Base-by-base conservation (phyloP, 139 green algal genomes). In the Haematococcus lacustris region DNA sequence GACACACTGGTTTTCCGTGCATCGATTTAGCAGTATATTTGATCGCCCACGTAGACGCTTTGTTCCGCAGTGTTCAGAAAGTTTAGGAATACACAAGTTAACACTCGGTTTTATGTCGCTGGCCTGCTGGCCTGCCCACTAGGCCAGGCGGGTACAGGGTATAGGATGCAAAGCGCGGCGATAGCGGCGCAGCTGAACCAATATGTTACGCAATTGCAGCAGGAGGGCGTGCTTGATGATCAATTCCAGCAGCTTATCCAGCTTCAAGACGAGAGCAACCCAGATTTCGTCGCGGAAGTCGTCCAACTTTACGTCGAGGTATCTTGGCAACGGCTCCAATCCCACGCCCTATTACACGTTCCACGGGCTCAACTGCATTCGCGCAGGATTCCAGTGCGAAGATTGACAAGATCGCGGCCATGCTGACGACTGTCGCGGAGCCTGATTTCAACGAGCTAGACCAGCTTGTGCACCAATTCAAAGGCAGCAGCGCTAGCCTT, bases 401-500 rank as follows among this genome's bases (percentile, higher is more conserved):
- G 75, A 79, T 90, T 6, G 81, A 93, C 0, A 80, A 82, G 23
- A 82, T 92, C 23, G 69, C 72, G 1, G 60, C 57, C 26, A 80
- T 86, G 71, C 73, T 91, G 32, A 68, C 38, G 25, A 59, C 63
- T 0, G 51, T 9, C 0, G 51, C 70, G 4, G 5, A 64, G 23
- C 70, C 80, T 1, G 77, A 91, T 63, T 93, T 84, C 66, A 76
- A 78, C 30, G 83, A 91, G 51, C 71, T 96, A 0, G 91, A 96
- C 70, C 77, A 85, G 41, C 71, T 95, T 2, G 89, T 91, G 68
- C 90, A 96, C 75, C 90, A 96, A 84, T 93, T 96, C 76, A 96
- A 96, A 53, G 91, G 91, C 68, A 92, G 86, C 83, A 88, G 77
- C 73, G 88, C 91, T 26, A 91, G 80, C 62, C 82, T 92, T 4